Percentiles rank a stretch among this genome's conserved stretches.
Evolutionary conservation across 2,329 filamentous ascomycete species (phyloP).

Genomic region (Zalaria obscura): DNA sequence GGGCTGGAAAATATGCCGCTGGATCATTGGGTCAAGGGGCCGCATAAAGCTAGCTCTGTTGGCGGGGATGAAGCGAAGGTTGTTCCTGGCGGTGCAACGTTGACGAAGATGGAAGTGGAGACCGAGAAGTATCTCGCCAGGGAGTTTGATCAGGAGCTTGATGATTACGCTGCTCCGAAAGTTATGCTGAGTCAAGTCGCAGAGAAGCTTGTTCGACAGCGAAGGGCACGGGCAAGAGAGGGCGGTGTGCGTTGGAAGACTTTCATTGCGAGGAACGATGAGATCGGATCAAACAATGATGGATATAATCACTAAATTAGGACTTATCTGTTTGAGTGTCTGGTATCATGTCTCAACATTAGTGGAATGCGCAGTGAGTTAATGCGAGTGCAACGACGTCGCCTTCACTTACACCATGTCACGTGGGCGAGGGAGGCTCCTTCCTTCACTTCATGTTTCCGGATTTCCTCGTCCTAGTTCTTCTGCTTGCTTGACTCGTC

Average conservation of each 20-base stretch:
- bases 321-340: too few relatives aligned
- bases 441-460: too few relatives aligned
- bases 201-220: slow-evolving; percentile 32
- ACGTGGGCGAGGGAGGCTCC: too few relatives aligned
- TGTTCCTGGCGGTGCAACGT: slow-evolving; percentile 27
- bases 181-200: slow-evolving; percentile 31
- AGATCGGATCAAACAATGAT: not conserved
- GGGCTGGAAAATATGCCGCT: slow-evolving; percentile 31
- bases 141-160: slow-evolving; percentile 20
- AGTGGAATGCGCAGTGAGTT: too few relatives aligned
- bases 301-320: not conserved
- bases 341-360: too few relatives aligned
- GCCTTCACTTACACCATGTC: too few relatives aligned
- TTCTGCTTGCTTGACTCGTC: too few relatives aligned
- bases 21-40: slow-evolving; percentile 31
- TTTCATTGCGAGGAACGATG: slow-evolving; percentile 13
- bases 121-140: slow-evolving; percentile 26
- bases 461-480: too few relatives aligned
- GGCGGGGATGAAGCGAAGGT: slow-evolving; percentile 1
- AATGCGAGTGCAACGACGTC: too few relatives aligned
- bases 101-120: slow-evolving; percentile 30
- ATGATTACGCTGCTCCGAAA: slow-evolving; percentile 30
- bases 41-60: slow-evolving; percentile 20
- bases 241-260: slow-evolving; percentile 18
- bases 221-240: slow-evolving; percentile 25